Base-by-base conservation (phyloP, 208 protist species). In the Crithidia mellificae region DNA sequence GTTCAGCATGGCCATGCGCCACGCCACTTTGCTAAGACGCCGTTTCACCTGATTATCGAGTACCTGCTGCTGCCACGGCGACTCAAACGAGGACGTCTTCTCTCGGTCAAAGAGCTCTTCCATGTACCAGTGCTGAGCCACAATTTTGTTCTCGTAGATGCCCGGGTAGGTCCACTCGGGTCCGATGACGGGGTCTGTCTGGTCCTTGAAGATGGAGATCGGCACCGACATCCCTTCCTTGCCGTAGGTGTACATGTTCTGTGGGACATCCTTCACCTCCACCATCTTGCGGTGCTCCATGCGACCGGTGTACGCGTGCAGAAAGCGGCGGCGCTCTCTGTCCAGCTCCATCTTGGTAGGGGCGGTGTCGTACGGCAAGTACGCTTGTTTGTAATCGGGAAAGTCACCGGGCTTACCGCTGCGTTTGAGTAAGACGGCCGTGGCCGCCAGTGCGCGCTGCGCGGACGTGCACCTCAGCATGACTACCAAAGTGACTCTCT, bases 191-290 rank as follows among this genome's bases (percentile, higher is more conserved):
- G 91, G 91, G 55, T 96, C 91, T 17, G 78, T 27, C 49, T 96
- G 88, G 6, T 96, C 88, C 58, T 96, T 96, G 63, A 96, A 96
- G 62, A 96, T 81, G 12, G 91, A 81, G 52, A 96, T 92, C 59
- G 91, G 91, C 6, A 96, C 24, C 6, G 89, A 92, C 88, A 96
- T 94, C n/a, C 91, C 91, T 55, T 96, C 88, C 73, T 96, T 96
- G 4, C 91, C 91, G 57, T 94, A 96, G 7, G 88, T 94, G 82
- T 93, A 96, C 80, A 96, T 85, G 68, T 96, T 96, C 63, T 87
- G 71, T 17, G 91, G 91, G 9, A 96, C 91, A 36, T 92, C 84
- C 72, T 93, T 94, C 11, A 96, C 88, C 47, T 91, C 84, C 30
- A 95, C 77, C 30, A 93, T 39, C 67, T 88, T 91, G 44, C 83